Evolutionary conservation across 805 yeast genomes (phyloP).

Genomic region (Yarrowia bubula): DNA sequence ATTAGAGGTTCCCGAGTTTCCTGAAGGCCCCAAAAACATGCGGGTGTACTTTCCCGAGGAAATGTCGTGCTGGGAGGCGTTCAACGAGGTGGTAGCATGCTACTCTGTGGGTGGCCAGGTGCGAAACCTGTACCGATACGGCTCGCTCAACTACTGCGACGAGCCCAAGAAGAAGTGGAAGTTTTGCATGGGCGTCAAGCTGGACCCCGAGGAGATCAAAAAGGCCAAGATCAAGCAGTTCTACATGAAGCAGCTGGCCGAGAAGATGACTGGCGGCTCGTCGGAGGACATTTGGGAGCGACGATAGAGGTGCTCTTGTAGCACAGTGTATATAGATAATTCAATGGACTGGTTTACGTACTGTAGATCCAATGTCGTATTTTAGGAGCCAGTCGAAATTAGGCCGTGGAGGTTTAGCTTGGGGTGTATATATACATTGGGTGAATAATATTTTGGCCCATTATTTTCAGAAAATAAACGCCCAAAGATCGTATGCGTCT

Average conservation of each 20-base stretch:
- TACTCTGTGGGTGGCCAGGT: constrained; percentile 90
- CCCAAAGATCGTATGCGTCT: too few species aligned
- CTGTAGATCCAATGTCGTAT: too few species aligned
- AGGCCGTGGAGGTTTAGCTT: too few species aligned
- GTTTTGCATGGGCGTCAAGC: constrained; percentile 68
- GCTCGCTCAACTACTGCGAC: constrained; percentile 69
- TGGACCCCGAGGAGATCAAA: constrained; percentile 54
- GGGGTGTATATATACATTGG: too few species aligned
- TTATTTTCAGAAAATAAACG: too few species aligned
- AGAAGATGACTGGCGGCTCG: constrained; percentile 64
- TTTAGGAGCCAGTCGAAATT: too few species aligned
- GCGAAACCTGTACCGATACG: constrained; percentile 78
- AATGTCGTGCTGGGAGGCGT: constrained; percentile 78
- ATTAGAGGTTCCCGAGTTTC: constrained; percentile 8
- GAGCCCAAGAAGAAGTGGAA: constrained; percentile 70
- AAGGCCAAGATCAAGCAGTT: constrained; percentile 59
- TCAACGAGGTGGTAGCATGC: constrained; percentile 82
- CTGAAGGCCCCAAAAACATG: constrained; percentile 21
- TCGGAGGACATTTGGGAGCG: constrained; percentile 83
- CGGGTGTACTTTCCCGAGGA: constrained; percentile 40
- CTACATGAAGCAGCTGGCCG: constrained; percentile 61
- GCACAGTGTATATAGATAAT: too few species aligned
- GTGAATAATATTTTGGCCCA: too few species aligned
- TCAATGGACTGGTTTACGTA: too few species aligned
- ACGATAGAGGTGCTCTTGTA: constrained; percentile 34